Evolutionary conservation across 1,139 yeast species (phyloP).

Genomic region (Yamadazyma spencermartinsiae): DNA sequence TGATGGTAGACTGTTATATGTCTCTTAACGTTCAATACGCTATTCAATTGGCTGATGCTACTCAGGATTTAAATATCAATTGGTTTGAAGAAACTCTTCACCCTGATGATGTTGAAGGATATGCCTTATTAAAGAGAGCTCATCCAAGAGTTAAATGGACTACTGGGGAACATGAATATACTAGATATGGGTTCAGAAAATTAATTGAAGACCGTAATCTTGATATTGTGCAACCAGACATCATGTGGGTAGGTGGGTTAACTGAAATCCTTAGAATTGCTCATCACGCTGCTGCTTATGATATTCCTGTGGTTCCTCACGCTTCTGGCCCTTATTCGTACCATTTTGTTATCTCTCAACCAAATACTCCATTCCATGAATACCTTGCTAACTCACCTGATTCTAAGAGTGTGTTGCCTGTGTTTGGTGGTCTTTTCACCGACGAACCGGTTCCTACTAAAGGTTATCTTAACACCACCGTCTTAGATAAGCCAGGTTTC

Average conservation of each 20-base stretch:
- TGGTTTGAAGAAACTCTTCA: constrained; percentile 54
- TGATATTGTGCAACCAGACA: constrained; percentile 51
- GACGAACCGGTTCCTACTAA: constrained; percentile 49
- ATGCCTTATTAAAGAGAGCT: constrained; percentile 43
- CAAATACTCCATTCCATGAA: constrained; percentile 52
- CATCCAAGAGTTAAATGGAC: constrained; percentile 48
- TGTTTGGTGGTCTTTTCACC: constrained; percentile 44
- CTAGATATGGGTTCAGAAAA: constrained; percentile 50
- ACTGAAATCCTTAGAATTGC: constrained; percentile 47
- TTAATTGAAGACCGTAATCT: constrained; percentile 47
- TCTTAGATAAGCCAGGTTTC: constrained; percentile 48
- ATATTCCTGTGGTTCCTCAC: constrained; percentile 52
- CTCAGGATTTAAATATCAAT: constrained; percentile 45
- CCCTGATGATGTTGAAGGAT: constrained; percentile 51
- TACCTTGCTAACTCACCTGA: constrained; percentile 52
- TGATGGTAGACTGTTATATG: constrained; percentile 55
- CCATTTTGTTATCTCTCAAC: constrained; percentile 49
- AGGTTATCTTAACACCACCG: constrained; percentile 37
- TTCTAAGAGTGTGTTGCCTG: constrained; percentile 44
- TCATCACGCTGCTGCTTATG: constrained; percentile 52
- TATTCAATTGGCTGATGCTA: constrained; percentile 45
- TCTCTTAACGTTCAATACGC: constrained; percentile 46
- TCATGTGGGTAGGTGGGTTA: constrained; percentile 55
- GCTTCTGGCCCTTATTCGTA: constrained; percentile 53
- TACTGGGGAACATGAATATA: constrained; percentile 53